phyloP scores from a whole-genome alignment of 139 green algal genomes.

The Nannochloris sp. region DNA sequence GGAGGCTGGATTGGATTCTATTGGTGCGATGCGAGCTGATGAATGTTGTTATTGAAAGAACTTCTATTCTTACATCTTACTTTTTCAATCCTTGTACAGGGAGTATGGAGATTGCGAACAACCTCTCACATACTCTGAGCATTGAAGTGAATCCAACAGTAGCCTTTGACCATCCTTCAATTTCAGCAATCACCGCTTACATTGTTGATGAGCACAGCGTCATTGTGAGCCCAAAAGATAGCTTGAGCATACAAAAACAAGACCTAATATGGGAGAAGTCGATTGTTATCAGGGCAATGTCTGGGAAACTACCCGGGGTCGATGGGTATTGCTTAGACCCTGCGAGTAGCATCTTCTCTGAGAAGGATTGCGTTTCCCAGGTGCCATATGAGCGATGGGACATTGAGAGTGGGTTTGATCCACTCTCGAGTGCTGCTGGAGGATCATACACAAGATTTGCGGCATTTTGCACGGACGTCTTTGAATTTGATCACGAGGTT shows the following conservation, averaged over 20 bases:
- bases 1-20: constrained; percentile 11
- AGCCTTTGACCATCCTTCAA: constrained; percentile 47
- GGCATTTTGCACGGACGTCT: constrained; percentile 41
- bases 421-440: neutral
- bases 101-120: constrained; percentile 65
- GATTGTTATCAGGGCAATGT: too few species aligned
- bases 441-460: constrained; percentile 37
- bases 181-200: neutral
- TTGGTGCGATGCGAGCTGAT: neutral
- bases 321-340: neutral
- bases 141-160: constrained; percentile 42
- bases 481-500: constrained; percentile 48
- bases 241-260: constrained; percentile 6
- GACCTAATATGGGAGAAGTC: constrained; percentile 31
- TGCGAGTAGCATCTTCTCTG: too few species aligned
- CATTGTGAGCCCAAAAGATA: neutral
- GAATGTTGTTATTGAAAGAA: neutral
- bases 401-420: constrained; percentile 19
- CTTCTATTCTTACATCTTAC: too few species aligned
- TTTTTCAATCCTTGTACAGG: constrained; percentile 24
- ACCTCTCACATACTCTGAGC: constrained; percentile 34
- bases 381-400: constrained; percentile 18
- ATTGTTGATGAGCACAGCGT: neutral
- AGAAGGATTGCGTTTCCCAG: too few species aligned
- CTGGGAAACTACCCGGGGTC: neutral